Evolutionary conservation across 768 basidiomycete species (phyloP), one percentile per base, ranked within the genome.

Genomic region (Tylopilus rubrobrunneus): DNA sequence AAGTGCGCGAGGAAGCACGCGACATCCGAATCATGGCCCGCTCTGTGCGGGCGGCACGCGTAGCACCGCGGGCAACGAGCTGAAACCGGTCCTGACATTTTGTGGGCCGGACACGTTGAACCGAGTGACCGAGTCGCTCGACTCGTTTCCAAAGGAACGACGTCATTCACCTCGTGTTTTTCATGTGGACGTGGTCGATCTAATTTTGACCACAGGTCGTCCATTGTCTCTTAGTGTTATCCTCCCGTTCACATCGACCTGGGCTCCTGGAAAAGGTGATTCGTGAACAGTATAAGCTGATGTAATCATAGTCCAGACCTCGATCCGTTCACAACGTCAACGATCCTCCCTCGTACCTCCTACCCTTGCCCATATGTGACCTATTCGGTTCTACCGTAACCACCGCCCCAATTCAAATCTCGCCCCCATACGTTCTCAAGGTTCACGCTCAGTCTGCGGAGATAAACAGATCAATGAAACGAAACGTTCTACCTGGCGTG

Each of bases 81-180:
- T 57, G 58, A 25, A 9, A n/a, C 6, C 39, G n/a, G 12, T 19
- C 39, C 9, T 39, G 39, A 39, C n/a, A 39, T 15, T 7, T 36
- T 36, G 34, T 36, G 14, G 36, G 15, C 6, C 36, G 36, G 19
- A 39, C 39, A 39, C n/a, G 37, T 8, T n/a, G 27, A 46, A 29
- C 19, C 19, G 19, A 19, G 19, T 19, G 19, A 19, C 51, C 43
- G 51, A 48, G 45, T 50, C 52, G 46, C 39, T 40, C 45, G 48
- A 44, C 45, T 41, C 51, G 65, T 67, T 58, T 55, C 66, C 64
- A 61, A 17, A 54, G 66, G 46, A 45, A 67, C 64, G 46, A 65
- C 57, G 64, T 61, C 63, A 54, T 55, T 51, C 33, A 31, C 21
- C 49, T 44, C 39, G 25, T 37, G 21, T 42, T 52, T 15, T 12